Percentiles rank a stretch among this genome's conserved stretches.
Evolutionary conservation across 2,329 filamentous ascomycete genomes (phyloP).

Genomic region (Cladosporium sp.): DNA sequence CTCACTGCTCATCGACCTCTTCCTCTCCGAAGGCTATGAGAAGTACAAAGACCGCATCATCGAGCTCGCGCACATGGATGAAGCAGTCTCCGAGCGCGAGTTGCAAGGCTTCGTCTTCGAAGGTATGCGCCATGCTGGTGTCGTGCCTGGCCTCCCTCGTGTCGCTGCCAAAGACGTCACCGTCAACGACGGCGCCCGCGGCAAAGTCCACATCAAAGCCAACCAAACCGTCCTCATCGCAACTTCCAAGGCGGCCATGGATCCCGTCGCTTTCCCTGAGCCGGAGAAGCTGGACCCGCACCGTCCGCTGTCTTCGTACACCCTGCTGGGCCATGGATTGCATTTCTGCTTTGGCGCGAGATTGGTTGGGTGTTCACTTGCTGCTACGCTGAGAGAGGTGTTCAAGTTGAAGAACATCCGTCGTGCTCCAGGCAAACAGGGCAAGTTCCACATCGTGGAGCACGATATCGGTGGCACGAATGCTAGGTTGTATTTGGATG

Average conservation of each 20-base stretch:
- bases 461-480: conserved; percentile 46
- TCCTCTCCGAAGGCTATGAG: conserved; percentile 47
- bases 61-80: conserved; percentile 45
- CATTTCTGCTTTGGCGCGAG: conserved; percentile 40
- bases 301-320: conserved; percentile 38
- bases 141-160: conserved; percentile 50
- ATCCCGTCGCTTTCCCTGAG: conserved; percentile 37
- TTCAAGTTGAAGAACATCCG: conserved; percentile 44
- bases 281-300: conserved; percentile 41
- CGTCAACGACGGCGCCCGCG: conserved; percentile 44
- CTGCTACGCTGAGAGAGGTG: conserved; percentile 41
- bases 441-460: conserved; percentile 41
- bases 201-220: conserved; percentile 44
- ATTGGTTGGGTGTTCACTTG: conserved; percentile 37
- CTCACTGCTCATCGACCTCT: conserved; percentile 51
- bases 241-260: conserved; percentile 42
- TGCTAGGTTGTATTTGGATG: conserved; percentile 48
- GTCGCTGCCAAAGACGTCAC: conserved; percentile 42
- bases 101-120: conserved; percentile 53
- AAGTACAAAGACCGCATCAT: conserved; percentile 47
- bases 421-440: conserved; percentile 34
- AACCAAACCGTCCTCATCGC: conserved; percentile 42
- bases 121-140: conserved; percentile 49
- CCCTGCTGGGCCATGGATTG: conserved; percentile 38
- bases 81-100: conserved; percentile 41